phyloP scores from a whole-genome alignment of 2,329 filamentous ascomycete species.

The Chaetomium olivaceum region DNA sequence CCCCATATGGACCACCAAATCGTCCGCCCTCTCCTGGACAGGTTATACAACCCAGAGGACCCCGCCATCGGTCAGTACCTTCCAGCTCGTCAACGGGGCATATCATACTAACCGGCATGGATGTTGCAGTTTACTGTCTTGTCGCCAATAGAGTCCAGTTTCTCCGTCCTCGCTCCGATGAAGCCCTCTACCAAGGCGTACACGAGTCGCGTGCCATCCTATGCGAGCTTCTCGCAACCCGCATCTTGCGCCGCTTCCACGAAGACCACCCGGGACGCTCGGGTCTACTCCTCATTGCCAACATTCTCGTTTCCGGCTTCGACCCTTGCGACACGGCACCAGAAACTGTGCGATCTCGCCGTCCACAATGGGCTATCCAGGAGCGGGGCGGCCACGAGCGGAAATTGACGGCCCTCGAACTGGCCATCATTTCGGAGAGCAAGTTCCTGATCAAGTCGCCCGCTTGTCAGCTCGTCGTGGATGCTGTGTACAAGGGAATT shows the following conservation, averaged over 20 bases:
- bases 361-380: constrained; percentile 44
- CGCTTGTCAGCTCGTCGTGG: constrained; percentile 68
- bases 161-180: constrained; percentile 61
- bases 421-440: constrained; percentile 71
- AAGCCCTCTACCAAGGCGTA: constrained; percentile 67
- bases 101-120: not conserved
- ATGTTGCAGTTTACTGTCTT: constrained; percentile 62
- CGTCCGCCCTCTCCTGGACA: constrained; percentile 68
- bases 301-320: constrained; percentile 69
- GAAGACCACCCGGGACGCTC: constrained; percentile 64
- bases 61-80: constrained; percentile 56
- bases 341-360: constrained; percentile 52
- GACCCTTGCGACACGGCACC: constrained; percentile 72
- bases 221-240: constrained; percentile 68
- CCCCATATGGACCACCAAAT: constrained; percentile 67
- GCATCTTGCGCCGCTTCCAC: constrained; percentile 66
- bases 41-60: constrained; percentile 65
- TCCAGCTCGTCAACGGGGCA: not conserved
- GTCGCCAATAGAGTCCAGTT: constrained; percentile 72
- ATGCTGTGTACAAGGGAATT: constrained; percentile 67
- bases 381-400: constrained; percentile 46
- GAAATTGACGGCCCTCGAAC: constrained; percentile 68
- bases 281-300: constrained; percentile 65
- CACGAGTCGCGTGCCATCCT: constrained; percentile 67
- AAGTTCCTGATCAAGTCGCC: constrained; percentile 66